phyloP scores from a whole-genome alignment of 306 rosid species.

The Prunus armeniaca region DNA sequence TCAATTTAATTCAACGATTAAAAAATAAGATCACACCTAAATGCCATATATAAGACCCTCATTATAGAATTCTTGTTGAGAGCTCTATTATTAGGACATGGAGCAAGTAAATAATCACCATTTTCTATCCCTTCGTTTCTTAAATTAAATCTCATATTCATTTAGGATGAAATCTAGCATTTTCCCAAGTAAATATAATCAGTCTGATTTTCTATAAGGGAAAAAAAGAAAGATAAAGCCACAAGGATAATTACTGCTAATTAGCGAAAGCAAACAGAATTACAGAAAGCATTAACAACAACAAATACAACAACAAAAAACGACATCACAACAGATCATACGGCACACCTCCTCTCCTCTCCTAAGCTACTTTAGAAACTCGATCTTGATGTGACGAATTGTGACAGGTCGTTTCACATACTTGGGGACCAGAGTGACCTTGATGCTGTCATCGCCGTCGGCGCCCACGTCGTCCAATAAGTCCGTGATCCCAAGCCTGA shows the following conservation, averaged over 20 bases:
- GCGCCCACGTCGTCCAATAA: slow-evolving; percentile 20
- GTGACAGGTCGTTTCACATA: neutral
- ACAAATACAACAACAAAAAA: neutral
- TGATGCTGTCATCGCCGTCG: neutral
- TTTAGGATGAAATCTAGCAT: too few relatives aligned
- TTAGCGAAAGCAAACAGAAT: neutral
- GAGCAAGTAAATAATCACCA: too few relatives aligned
- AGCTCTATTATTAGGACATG: too few relatives aligned
- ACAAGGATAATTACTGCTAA: neutral
- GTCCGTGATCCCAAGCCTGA: slow-evolving; percentile 19
- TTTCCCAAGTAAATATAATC: too few relatives aligned
- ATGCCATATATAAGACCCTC: too few relatives aligned
- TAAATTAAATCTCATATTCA: too few relatives aligned
- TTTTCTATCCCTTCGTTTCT: too few relatives aligned
- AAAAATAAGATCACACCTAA: too few relatives aligned
- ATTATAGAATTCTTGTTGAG: too few relatives aligned
- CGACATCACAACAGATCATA: neutral
- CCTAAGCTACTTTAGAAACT: neutral
- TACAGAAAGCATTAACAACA: neutral
- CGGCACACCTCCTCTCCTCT: neutral
- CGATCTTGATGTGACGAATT: slow-evolving; percentile 37
- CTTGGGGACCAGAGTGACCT: slow-evolving; percentile 13
- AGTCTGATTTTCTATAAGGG: too few relatives aligned
- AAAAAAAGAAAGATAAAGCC: too few relatives aligned
- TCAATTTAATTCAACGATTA: too few relatives aligned